These are phyloP conservation scores for Termitomyces sp. DNA, from an alignment of 768 basidiomycete species.

Conservation along the genomic window DNA sequence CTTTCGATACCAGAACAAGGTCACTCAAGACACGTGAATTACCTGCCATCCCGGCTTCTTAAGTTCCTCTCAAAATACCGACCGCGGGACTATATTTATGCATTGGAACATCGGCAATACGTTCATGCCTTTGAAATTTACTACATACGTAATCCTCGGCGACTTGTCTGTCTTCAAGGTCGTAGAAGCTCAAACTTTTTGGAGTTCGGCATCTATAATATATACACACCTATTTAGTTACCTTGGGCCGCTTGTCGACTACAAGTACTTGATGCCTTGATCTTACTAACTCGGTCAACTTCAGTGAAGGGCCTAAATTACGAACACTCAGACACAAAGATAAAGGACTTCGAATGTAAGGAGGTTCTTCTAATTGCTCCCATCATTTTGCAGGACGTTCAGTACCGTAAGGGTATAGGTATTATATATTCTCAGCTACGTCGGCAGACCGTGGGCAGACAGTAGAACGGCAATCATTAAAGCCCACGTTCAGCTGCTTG, in stretches of 20 bases:
- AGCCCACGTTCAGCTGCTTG: neutral
- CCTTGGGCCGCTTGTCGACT: neutral
- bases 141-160: neutral
- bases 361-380: neutral
- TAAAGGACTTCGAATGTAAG: neutral
- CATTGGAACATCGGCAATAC: too few species aligned
- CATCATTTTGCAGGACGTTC: neutral
- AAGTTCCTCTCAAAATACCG: neutral
- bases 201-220: neutral
- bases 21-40: neutral
- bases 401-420: neutral
- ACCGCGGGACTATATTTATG: neutral
- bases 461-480: neutral
- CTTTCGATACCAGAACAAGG: neutral
- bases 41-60: neutral
- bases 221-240: neutral
- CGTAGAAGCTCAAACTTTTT: neutral
- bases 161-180: neutral
- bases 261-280: neutral
- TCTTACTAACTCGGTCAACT: neutral
- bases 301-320: neutral
- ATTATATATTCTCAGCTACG: neutral
- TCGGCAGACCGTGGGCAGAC: neutral
- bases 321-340: neutral
- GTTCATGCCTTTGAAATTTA: neutral